phyloP scores from a whole-genome alignment of 2,329 filamentous ascomycete species.

The Fusarium globosum region DNA sequence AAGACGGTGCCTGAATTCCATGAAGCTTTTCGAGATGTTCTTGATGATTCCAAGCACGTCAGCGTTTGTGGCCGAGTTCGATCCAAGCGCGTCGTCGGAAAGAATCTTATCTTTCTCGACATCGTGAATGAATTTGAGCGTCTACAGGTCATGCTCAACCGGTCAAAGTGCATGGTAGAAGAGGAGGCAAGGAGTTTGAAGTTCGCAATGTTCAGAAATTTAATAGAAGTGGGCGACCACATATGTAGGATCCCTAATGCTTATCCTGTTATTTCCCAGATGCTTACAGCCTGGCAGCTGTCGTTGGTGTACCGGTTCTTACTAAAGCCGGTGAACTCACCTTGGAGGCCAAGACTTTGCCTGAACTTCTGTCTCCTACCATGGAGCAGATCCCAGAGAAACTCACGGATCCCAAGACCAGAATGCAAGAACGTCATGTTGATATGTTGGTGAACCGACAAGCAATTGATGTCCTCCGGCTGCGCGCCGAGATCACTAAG shows the following conservation, averaged over 20 bases:
- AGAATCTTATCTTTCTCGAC: constrained; percentile 86
- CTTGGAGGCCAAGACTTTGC: constrained; percentile 74
- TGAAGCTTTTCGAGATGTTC: constrained; percentile 44
- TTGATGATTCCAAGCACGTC: constrained; percentile 44
- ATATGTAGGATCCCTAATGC: constrained; percentile 70
- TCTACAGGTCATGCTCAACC: constrained; percentile 82
- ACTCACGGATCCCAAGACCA: constrained; percentile 76
- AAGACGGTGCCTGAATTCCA: constrained; percentile 52
- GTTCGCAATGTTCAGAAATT: constrained; percentile 71
- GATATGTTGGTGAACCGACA: constrained; percentile 83
- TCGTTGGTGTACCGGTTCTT: constrained; percentile 75
- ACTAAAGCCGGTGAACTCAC: constrained; percentile 82
- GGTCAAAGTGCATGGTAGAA: constrained; percentile 58
- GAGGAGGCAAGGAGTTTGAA: constrained; percentile 51
- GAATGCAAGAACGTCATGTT: constrained; percentile 82
- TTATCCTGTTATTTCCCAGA: constrained; percentile 30
- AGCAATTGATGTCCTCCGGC: constrained; percentile 74
- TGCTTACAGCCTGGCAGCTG: constrained; percentile 60
- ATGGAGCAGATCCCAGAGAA: constrained; percentile 81
- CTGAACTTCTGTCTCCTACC: constrained; percentile 79
- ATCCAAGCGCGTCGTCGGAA: constrained; percentile 76
- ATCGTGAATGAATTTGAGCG: constrained; percentile 77
- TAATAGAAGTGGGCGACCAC: constrained; percentile 84
- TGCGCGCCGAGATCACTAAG: constrained; percentile 80
- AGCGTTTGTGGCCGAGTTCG: constrained; percentile 72